Base-by-base conservation (phyloP, 2,329 filamentous ascomycete species). In the Pezicula carpinea region DNA sequence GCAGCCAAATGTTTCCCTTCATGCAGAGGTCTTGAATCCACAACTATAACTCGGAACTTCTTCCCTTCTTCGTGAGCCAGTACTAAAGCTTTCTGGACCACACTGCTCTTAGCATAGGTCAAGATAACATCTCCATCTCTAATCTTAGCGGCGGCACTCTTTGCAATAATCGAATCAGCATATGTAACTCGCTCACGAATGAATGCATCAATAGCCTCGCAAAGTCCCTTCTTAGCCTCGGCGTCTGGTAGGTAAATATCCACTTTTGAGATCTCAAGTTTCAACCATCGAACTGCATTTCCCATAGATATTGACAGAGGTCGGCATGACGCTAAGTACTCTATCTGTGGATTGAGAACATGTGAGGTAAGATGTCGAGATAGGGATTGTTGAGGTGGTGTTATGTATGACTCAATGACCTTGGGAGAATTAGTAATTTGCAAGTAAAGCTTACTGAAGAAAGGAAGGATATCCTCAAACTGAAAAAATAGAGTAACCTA, bases 291-390 rank as follows among this genome's bases (percentile, higher is more conserved):
- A 63, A 99, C 95, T 31, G 90, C 90, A 66, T 97, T 99, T 51
- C 93, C 93, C 84, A 97, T 96, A 52, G 89, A 89, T 68, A 96
- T 93, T 56, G 89, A 95, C 69, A 99, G 87, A 29, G 93, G 91
- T n/a, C 93, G 84, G 63, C 91, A 96, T 56, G 89, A 89, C 50
- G 89, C 88, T 51, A 99, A 79, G 63, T 95, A 96, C 55, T 95
- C 90, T 62, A 99, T 96, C 68, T 99, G 93, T 32, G 91, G 89
- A 61, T 90, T 93, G 50, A 99, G 82, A 54, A 89, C 83, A 67
- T 97, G 89, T 10, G 88, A 87, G 26, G 89, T 93, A 59, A 99
- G 83, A 71, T 99, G 91, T 29, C 93, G 85, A 17, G 90, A 87
- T 35, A 99, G 79, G 34, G 90, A 91, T 48, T 85, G 90, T 34